phyloP scores from a whole-genome alignment of 1,284 basidiomycete genomes.

The Apiotrichum veenhuisii region DNA sequence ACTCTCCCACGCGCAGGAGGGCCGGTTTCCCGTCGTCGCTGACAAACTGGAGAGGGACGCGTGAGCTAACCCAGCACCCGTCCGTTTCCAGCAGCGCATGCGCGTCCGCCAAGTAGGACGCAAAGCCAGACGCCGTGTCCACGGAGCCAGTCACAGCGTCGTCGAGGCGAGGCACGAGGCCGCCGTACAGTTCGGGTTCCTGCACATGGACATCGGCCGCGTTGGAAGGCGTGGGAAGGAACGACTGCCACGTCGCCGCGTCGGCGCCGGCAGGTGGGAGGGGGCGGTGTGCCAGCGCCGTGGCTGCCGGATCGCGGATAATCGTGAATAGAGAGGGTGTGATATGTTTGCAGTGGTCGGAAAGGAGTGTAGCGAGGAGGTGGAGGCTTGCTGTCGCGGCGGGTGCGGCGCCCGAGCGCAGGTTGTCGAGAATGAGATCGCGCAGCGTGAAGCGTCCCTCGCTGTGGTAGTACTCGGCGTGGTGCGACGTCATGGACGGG shows the following conservation, averaged over 20 bases:
- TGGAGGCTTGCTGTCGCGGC: constrained; percentile 72
- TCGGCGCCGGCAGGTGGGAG: constrained; percentile 15
- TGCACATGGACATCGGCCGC: constrained; percentile 32
- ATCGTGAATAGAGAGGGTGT: constrained; percentile 65
- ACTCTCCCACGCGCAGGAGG: constrained; percentile 16
- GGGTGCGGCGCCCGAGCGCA: constrained; percentile 62
- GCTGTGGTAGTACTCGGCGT: constrained; percentile 63
- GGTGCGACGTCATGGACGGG: constrained; percentile 21
- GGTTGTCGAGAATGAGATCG: constrained; percentile 74
- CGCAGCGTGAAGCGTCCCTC: constrained; percentile 80
- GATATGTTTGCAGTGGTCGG: constrained; percentile 64
- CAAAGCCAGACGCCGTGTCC: constrained; percentile 81
- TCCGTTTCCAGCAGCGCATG: constrained; percentile 29
- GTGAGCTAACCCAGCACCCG: constrained; percentile 26
- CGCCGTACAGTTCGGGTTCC: constrained; percentile 64
- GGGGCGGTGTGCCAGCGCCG: constrained; percentile 21
- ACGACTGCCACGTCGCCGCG: not conserved
- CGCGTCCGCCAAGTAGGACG: constrained; percentile 48
- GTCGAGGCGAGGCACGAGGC: constrained; percentile 73
- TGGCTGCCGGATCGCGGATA: constrained; percentile 62
- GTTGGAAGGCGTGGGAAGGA: constrained; percentile 20
- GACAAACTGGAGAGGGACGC: constrained; percentile 23
- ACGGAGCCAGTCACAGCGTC: constrained; percentile 59
- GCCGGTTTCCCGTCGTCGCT: constrained; percentile 22
- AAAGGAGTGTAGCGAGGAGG: constrained; percentile 69